phyloP scores from a whole-genome alignment of 805 yeast genomes.

The Candida quercuum region DNA sequence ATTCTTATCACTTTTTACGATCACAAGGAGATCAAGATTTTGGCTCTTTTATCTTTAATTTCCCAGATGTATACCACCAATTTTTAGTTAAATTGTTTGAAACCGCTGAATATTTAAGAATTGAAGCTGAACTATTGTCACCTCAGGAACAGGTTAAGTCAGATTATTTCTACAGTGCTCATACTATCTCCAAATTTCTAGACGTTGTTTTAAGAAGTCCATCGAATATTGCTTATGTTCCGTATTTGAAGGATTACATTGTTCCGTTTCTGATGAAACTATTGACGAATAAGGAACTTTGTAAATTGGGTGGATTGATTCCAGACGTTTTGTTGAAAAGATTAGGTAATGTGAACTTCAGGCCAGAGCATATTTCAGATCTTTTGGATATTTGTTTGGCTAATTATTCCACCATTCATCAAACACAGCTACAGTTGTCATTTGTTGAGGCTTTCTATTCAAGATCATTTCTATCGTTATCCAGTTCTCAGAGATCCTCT shows the following conservation, averaged over 20 bases:
- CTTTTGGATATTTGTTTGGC: conserved; percentile 38
- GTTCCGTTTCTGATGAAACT: conserved; percentile 67
- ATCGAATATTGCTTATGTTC: conserved; percentile 46
- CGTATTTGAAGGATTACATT: conserved; percentile 44
- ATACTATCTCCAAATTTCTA: conserved; percentile 61
- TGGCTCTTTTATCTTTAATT: conserved; percentile 27
- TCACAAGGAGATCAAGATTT: conserved; percentile 31
- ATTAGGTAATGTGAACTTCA: conserved; percentile 44
- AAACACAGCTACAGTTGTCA: conserved; percentile 58
- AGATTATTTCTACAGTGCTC: conserved; percentile 55
- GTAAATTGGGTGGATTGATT: conserved; percentile 58
- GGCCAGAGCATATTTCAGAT: conserved; percentile 34
- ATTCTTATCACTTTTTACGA: conserved; percentile 34
- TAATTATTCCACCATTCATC: conserved; percentile 46
- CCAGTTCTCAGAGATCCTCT: conserved; percentile 37
- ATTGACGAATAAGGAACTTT: conserved; percentile 70
- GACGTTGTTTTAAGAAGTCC: conserved; percentile 48
- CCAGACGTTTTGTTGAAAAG: conserved; percentile 44
- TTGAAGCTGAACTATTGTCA: conserved; percentile 26
- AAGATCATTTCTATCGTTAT: conserved; percentile 55
- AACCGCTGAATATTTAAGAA: conserved; percentile 36
- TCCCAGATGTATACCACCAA: conserved; percentile 28
- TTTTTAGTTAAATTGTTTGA: conserved; percentile 40
- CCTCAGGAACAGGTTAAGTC: conserved; percentile 57
- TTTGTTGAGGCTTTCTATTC: conserved; percentile 69